A percentile compares a stretch with the other conserved stretches of the same genome.
Evolutionary conservation across 2,329 filamentous ascomycete species (phyloP).

Genomic region (Apiospora marii): DNA sequence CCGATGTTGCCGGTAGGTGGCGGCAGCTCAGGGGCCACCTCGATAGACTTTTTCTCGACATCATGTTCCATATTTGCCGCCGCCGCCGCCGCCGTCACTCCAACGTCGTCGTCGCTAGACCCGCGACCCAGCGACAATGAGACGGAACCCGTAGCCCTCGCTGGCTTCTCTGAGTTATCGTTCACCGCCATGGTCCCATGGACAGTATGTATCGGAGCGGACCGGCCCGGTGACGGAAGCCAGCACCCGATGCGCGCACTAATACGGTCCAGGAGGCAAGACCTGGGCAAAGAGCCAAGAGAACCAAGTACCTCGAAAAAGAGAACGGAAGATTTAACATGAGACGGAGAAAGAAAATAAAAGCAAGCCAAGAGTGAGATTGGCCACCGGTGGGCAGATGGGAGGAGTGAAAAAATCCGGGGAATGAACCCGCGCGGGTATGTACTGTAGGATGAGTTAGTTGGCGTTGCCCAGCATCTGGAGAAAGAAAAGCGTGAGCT

Average conservation of each 20-base stretch:
- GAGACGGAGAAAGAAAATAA: neutral
- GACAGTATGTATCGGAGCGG: neutral
- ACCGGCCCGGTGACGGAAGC: slow-evolving; percentile 15
- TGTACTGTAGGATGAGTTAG: neutral
- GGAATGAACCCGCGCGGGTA: slow-evolving; percentile 11
- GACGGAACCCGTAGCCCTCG: neutral
- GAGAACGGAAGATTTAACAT: neutral
- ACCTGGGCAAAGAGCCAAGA: neutral
- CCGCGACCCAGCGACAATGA: neutral
- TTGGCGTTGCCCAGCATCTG: neutral
- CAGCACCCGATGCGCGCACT: slow-evolving; percentile 12
- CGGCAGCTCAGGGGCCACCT: slow-evolving; percentile 13
- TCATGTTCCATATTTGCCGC: neutral
- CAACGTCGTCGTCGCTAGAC: neutral
- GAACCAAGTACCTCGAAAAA: neutral
- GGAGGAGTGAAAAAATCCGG: neutral
- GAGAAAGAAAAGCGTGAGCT: neutral
- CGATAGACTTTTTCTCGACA: slow-evolving; percentile 21
- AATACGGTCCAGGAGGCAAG: neutral
- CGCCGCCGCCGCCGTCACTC: neutral
- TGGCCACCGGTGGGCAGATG: neutral
- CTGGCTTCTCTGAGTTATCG: neutral
- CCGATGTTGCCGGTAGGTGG: slow-evolving; percentile 10
- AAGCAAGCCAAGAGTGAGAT: neutral
- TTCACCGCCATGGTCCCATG: neutral